These are phyloP conservation scores for Typha latifolia DNA, from an alignment of 176 grass and related monocot genomes.

Conservation along the genomic window DNA sequence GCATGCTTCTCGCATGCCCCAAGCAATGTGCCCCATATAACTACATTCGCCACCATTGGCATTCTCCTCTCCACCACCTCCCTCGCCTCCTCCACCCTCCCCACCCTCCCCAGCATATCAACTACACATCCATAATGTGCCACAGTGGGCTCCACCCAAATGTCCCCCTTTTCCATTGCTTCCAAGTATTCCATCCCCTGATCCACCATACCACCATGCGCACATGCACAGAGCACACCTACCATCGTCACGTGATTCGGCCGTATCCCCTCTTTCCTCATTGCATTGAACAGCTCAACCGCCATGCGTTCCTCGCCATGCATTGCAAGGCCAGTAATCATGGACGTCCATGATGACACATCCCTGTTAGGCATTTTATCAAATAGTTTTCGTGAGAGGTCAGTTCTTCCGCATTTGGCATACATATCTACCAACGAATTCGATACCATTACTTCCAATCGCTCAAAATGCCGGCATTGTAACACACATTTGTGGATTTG, in stretches of 20 bases:
- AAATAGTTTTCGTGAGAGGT: constrained; percentile 28
- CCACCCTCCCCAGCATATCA: constrained; percentile 47
- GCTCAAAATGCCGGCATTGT: constrained; percentile 15
- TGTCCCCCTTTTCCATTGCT: constrained; percentile 28
- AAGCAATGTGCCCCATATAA: constrained; percentile 43
- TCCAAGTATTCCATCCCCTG: constrained; percentile 30
- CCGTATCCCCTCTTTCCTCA: constrained; percentile 17
- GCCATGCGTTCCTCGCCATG: constrained; percentile 30
- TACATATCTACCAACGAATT: constrained; percentile 34
- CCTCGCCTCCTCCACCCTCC: constrained; percentile 22
- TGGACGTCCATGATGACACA: constrained; percentile 35
- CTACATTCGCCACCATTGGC: constrained; percentile 31
- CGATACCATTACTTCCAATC: constrained; percentile 26
- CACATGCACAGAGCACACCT: constrained; percentile 25
- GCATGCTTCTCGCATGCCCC: constrained; percentile 40
- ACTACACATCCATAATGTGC: constrained; percentile 29
- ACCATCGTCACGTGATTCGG: constrained; percentile 41
- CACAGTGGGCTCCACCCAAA: constrained; percentile 17
- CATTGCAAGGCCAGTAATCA: constrained; percentile 29
- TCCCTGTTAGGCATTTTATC: constrained; percentile 15
- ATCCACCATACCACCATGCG: constrained; percentile 20
- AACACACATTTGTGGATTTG: constrained; percentile 37
- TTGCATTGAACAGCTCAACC: constrained; percentile 24
- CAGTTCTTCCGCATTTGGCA: constrained; percentile 30
- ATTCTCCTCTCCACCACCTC: constrained; percentile 30